Base-by-base conservation (phyloP, 768 basidiomycete species). In the Melanogaster broomeanus region DNA sequence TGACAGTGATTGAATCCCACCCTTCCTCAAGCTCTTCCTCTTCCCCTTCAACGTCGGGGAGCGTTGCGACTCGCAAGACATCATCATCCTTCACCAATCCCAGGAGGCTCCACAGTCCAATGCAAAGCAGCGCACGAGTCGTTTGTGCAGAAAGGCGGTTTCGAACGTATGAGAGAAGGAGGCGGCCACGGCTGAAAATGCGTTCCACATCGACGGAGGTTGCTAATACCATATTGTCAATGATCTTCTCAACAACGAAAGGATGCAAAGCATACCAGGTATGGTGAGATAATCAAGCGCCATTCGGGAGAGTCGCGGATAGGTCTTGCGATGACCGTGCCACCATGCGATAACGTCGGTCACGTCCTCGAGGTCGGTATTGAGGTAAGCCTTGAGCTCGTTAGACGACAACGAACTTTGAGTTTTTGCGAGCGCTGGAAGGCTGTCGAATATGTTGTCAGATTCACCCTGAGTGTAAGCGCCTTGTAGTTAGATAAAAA, bases 171-270 rank as follows among this genome's bases (percentile, higher is more conserved):
- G 61, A 63, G 4, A 70, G 50, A 13, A 70, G 37, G 9, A 68
- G 48, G 4, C 52, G 52, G 12, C 67, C 67, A 28, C 51, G 53
- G 25, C 63, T 65, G 41, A 70, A 70, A 3, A 63, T 42, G 30
- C 53, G 52, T 42, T 71, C 59, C 25, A 72, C 63, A 40, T 66
- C 63, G 21, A 63, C 54, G 13, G 67, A 72, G 1, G 70, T 72
- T 18, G 71, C 70, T 71, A 25, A 9, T 28, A 28, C 4, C 9
- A 28, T 9, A 28, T 28, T 28, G 27, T 28, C 9, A 28, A 28
- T 28, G 9, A 28, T 28, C 4, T 28, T 28, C 27, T 28, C 27
- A n/a, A n/a, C n/a, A n/a, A n/a, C n/a, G n/a, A n/a, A n/a, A n/a
- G n/a, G n/a, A n/a, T n/a, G n/a, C n/a, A n/a, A n/a, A n/a, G n/a